Base-by-base conservation (phyloP, 2,329 filamentous ascomycete species). In the Nemania abortiva region DNA sequence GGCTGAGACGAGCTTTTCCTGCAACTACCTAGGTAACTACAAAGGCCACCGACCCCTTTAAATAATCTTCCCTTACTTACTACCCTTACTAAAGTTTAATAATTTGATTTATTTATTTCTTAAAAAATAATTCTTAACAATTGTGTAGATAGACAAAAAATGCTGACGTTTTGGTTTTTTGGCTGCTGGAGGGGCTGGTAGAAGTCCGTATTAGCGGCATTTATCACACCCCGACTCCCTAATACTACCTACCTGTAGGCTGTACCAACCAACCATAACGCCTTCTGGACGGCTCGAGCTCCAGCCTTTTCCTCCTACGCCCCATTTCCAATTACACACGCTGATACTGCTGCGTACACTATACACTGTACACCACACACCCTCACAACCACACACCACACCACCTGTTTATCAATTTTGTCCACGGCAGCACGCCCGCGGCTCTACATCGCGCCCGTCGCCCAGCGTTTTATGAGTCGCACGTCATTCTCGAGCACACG, bases 241-340 rank as follows among this genome's bases (percentile, higher is more conserved):
- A 68, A 47, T 18, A 49, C 50, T 13, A 39, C 55, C 64, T 62
- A 47, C 42, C 42, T 47, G 50, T 47, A 47, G 6, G 18, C n/a
- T 57, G 52, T 63, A 61, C 64, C 50, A 55, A 42, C 68, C 68
- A 68, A 65, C 65, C 68, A 68, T 53, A 70, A 27, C 47, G 37
- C 11, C 54, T 55, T 49, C 62, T 60, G 22, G 22, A 22, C 53
- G 37, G 52, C 42, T 55, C 57, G 27, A 55, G 37, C 34, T 57
- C 54, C 55, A 58, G 55, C 52, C 56, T 59, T 62, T 64, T 62
- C 61, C 47, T 67, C n/a, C 42, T 53, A 53, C 57, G 47, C 63
- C 59, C 58, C 52, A 69, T 58, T 63, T 55, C 55, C 55, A 34
- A 31, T 47, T 47, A 24, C 22, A 60, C 45, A 20, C 45, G 11